Evolutionary conservation across 768 basidiomycete species (phyloP), one percentile per base, ranked within the genome.

Genomic region (Leccinum broughii): DNA sequence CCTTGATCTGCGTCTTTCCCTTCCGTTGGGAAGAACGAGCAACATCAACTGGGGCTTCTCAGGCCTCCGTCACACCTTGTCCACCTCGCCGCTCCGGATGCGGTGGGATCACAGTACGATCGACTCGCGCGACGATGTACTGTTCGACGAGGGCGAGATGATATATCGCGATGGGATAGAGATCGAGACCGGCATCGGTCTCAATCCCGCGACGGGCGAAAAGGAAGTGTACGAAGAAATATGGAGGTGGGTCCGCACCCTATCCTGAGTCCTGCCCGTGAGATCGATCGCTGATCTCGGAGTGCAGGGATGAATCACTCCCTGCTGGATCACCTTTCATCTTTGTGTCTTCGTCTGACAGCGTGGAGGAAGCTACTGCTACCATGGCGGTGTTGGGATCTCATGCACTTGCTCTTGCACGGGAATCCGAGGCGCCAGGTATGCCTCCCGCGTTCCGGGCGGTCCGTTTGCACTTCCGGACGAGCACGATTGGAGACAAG

Each of bases 1-100:
- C 46, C 70, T 70, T 15, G 70, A 70, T 50, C 57, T 70, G 7
- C 69, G 69, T 17, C 70, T 72, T 6, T 68, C 68, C 24, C 61
- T 68, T 37, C 68, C 68, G 17, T 49, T 72, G 13, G 13, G 54
- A 0, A 58, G 56, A 17, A 41, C 53, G 10, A 70, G 69, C 60
- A 28, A 8, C 10, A n/a, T 72, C 54, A 63, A 37, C 10, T 70
- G 69, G 68, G 71, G 66, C 26, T 56, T 70, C 37, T 52, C 69
- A 46, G 69, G 69, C 15, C 53, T 68, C 17, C 68, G 69, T 52
- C 57, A 56, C 11, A 70, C 62, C 3, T 14, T 72, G 10, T 70
- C 66, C 22, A 64, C 56, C 22, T 57, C 56, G 0, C 70, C 70
- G 0, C n/a, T 56, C 50, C 60, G 62, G 46, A 49, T 60, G 37